Base-by-base conservation (phyloP, 2,329 filamentous ascomycete species). In the Epichloe uncinata region DNA sequence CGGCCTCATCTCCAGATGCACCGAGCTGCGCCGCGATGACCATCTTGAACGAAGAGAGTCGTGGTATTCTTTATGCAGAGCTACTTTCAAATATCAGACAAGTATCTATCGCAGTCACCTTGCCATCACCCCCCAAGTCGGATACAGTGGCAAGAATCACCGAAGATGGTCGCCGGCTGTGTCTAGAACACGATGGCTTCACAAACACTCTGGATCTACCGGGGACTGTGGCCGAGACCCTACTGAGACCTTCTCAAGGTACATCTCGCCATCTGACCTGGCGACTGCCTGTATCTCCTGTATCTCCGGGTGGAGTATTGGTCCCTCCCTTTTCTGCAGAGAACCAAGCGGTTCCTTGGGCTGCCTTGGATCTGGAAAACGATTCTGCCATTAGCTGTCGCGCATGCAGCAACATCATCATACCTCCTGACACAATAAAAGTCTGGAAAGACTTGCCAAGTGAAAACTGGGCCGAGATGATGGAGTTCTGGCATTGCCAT, bases 401-500 rank as follows among this genome's bases (percentile, higher is more conserved):
- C 51, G 48, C 56, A 54, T 74, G 72, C 63, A 47, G 55, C 42
- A 52, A 61, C 15, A 52, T 48, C 2, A 52, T 79, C 16, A 66
- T 79, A 12, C 40, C 58, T 1, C 49, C 58, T 3, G 67, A 62
- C 7, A 57, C 47, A 3, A 69, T 79, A 7, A 68, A 65, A 38
- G 65, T 69, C 37, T 98, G 93, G 91, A 95, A 91, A 67, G 89
- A 98, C 61, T 71, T 98, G 16, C 93, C 93, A 0, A 95, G 89
- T 61, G 89, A 95, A 59, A 91, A 95, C 61, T 98, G 93, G 93
- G 94, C 93, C 0, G 93, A 98, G 69, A 95, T 98, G 90, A 98
- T 98, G 93, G 94, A 98, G 65, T 95, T 98, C 58, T 98, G 93
- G 93, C 94, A 98, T 66, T 98, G 93, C 61, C 93, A 98, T 66